phyloP scores from a whole-genome alignment of 805 yeast genomes.

The Huiozyma sinensis region DNA sequence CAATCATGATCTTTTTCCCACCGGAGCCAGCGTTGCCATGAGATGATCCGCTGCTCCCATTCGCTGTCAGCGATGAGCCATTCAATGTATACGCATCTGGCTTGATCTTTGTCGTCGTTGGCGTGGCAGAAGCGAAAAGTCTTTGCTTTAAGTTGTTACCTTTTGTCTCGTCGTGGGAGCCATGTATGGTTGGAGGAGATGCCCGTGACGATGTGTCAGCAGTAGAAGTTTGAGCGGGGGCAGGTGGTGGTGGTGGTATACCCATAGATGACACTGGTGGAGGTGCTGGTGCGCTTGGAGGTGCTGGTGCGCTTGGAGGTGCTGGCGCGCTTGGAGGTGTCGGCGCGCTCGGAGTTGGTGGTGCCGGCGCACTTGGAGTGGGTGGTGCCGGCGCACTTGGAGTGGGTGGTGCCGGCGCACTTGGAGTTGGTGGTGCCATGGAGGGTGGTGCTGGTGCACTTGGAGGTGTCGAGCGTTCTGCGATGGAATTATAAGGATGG shows the following conservation, averaged over 20 bases:
- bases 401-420: constrained; percentile 6
- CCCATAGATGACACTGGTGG: constrained; percentile 15
- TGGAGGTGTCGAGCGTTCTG: neutral
- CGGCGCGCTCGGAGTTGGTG: too few species aligned
- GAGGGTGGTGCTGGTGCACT: neutral
- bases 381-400: constrained; percentile 12
- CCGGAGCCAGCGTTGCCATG: constrained; percentile 11
- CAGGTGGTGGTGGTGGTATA: constrained; percentile 13
- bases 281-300: constrained; percentile 16
- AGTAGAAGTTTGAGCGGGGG: constrained; percentile 11
- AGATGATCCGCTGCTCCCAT: neutral
- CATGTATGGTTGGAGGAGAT: constrained; percentile 6
- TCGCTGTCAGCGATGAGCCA: constrained; percentile 3
- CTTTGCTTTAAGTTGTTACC: constrained; percentile 18
- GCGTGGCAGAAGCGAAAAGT: constrained; percentile 19
- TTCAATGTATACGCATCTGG: constrained; percentile 7
- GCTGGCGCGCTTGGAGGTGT: too few species aligned
- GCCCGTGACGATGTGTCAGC: constrained; percentile 14
- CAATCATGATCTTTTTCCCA: constrained; percentile 37
- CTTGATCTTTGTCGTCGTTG: constrained; percentile 18
- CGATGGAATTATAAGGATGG: neutral
- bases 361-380: too few species aligned
- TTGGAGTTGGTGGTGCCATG: constrained; percentile 2
- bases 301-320: constrained; percentile 16
- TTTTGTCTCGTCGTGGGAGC: neutral